These are phyloP conservation scores for Dalbergia cultrata DNA, from an alignment of 306 rosid genomes.

Conservation along the genomic window DNA sequence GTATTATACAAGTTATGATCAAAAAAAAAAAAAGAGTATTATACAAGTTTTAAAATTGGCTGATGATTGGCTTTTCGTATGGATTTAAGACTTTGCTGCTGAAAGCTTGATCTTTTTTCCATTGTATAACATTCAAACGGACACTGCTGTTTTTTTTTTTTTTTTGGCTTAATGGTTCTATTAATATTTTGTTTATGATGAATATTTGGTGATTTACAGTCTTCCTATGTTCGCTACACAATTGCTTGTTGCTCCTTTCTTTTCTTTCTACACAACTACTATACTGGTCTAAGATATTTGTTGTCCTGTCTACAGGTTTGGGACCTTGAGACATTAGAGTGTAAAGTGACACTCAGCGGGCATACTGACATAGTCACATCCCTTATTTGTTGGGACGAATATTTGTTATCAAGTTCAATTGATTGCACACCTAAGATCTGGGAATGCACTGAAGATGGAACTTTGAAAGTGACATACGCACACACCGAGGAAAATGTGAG, in stretches of 20 bases:
- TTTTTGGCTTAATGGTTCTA: background rate
- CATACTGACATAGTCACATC: constrained; percentile 58
- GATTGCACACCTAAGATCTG: constrained; percentile 54
- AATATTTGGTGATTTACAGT: background rate
- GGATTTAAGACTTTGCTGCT: background rate
- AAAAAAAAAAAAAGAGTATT: too few species aligned
- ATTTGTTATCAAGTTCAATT: constrained; percentile 49
- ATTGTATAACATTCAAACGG: background rate
- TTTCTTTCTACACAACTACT: background rate
- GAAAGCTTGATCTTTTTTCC: background rate
- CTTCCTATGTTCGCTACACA: background rate
- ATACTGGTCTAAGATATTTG: background rate
- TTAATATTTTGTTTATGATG: background rate
- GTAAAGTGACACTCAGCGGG: constrained; percentile 50
- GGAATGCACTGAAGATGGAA: background rate
- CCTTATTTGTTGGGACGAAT: constrained; percentile 56
- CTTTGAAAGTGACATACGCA: constrained; percentile 23
- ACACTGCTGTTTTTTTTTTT: background rate
- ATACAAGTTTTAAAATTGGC: background rate
- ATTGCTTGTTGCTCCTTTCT: constrained; percentile 11
- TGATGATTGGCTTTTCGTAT: background rate
- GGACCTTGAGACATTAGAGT: constrained; percentile 56
- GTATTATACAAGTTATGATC: background rate
- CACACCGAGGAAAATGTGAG: constrained; percentile 53
- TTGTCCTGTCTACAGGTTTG: constrained; percentile 50